These are phyloP conservation scores for Quercus alba DNA, from an alignment of 306 rosid species.

Conservation along the genomic window DNA sequence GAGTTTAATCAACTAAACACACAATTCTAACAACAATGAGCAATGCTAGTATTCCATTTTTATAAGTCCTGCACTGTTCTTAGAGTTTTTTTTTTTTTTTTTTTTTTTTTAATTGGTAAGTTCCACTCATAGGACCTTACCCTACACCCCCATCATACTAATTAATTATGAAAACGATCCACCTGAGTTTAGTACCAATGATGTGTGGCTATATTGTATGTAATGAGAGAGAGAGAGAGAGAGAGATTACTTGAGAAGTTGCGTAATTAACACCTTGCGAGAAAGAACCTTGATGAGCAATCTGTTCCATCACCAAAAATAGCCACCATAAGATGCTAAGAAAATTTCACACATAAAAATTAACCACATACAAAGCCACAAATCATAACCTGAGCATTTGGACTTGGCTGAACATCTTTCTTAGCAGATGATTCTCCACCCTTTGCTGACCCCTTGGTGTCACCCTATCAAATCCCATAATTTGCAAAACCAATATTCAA, in stretches of 20 bases:
- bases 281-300: conserved; percentile 75
- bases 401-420: conserved; percentile 67
- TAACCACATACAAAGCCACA: neutral
- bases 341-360: neutral
- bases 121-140: too few species aligned
- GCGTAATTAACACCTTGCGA: conserved; percentile 67
- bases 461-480: too few species aligned
- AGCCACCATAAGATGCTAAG: conserved; percentile 12
- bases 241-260: conserved; percentile 65
- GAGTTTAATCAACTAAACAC: too few species aligned
- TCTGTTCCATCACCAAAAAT: conserved; percentile 37
- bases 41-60: too few species aligned
- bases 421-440: conserved; percentile 78
- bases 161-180: too few species aligned
- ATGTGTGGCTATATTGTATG: neutral
- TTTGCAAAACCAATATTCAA: too few species aligned
- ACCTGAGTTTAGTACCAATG: neutral
- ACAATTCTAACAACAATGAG: too few species aligned
- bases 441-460: conserved; percentile 85
- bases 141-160: too few species aligned
- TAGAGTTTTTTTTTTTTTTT: too few species aligned
- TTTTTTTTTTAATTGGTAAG: too few species aligned
- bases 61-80: too few species aligned
- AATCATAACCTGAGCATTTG: conserved; percentile 62
- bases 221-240: neutral